Evolutionary conservation across 176 grass and related monocot species (phyloP), one percentile per base, ranked within the genome.

Genomic region (Sorghum bicolor): DNA sequence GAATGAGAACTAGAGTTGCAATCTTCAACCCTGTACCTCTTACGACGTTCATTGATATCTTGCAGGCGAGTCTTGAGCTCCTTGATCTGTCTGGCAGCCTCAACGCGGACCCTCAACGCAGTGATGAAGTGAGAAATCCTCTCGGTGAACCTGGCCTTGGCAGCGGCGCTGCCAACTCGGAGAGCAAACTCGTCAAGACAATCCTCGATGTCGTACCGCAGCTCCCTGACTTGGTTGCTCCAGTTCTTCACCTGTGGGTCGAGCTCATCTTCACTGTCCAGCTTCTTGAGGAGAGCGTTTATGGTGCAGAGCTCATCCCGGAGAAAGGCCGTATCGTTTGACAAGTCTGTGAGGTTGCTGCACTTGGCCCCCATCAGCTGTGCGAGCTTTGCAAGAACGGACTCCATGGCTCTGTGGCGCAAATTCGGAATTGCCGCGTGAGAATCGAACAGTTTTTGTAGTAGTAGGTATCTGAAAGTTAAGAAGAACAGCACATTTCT

Each of bases 201-300:
- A 11, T 77, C 75, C 34, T 77, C 75, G n/a, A 77, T 62, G 33
- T 77, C 75, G 6, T 40, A 77, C 5, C 33, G 33, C 53, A 77
- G 24, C 34, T 77, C 75, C 34, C 75, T 77, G 53, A 62, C 55
- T 40, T 77, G 75, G 74, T 39, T 77, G 52, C 74, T 77, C 74
- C 74, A 77, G 2, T 39, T 22, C 53, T 77, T 61, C 33, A 61
- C 53, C 22, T 38, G 74, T 9, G 33, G 74, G 14, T 77, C 33
- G 15, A 61, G 74, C 33, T 61, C 74, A 4, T 61, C 52, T 26
- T 39, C 74, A 10, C 3, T 6, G 5, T 77, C 52, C 20, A 61
- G 74, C 33, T 77, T 77, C 74, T 39, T 33, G 33, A 77, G 74
- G 3, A 77, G 74, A 5, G 53, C 52, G 33, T 77, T 61, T 38